phyloP scores from a whole-genome alignment of 768 basidiomycete species.

The Nidula microcarpa region DNA sequence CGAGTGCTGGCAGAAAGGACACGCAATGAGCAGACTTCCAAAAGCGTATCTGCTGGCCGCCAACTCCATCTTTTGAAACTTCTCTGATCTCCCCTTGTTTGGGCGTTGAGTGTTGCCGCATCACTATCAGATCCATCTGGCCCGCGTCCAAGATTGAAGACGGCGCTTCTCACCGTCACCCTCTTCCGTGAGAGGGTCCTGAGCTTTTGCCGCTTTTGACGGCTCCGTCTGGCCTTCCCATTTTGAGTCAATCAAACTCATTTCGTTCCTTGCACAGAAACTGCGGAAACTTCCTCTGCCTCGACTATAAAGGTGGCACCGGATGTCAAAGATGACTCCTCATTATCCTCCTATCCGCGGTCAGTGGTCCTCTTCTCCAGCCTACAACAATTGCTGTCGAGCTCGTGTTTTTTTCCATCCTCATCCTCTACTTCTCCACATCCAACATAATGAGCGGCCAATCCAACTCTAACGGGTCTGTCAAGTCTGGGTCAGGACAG shows the following conservation, averaged over 20 bases:
- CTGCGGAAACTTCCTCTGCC: conserved; percentile 19
- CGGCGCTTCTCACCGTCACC: conserved; percentile 23
- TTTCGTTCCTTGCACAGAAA: conserved; percentile 26
- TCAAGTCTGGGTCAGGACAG: conserved; percentile 21
- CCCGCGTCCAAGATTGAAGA: conserved; percentile 13
- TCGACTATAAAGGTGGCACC: conserved; percentile 21
- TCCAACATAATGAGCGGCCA: conserved; percentile 32
- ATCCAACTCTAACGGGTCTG: conserved; percentile 30
- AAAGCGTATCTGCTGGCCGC: conserved; percentile 3
- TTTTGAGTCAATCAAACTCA: conserved; percentile 39
- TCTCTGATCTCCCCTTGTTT: conserved; percentile 28
- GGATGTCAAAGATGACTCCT: conserved; percentile 22
- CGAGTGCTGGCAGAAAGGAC: conserved; percentile 1
- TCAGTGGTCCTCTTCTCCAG: conserved; percentile 7
- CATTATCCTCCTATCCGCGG: conserved; percentile 18
- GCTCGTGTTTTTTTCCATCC: background rate
- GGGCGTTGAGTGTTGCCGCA: conserved; percentile 32
- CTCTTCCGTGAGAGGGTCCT: conserved; percentile 17
- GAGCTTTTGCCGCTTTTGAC: conserved; percentile 8
- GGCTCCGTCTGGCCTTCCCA: conserved; percentile 24
- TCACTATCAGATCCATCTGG: conserved; percentile 32
- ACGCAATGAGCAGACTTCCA: conserved; percentile 6
- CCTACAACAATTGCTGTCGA: conserved; percentile 2
- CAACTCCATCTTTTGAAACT: conserved; percentile 28
- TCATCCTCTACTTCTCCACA: conserved; percentile 3